Base-by-base conservation (phyloP, 805 yeast species). In the Barnettozyma californica region DNA sequence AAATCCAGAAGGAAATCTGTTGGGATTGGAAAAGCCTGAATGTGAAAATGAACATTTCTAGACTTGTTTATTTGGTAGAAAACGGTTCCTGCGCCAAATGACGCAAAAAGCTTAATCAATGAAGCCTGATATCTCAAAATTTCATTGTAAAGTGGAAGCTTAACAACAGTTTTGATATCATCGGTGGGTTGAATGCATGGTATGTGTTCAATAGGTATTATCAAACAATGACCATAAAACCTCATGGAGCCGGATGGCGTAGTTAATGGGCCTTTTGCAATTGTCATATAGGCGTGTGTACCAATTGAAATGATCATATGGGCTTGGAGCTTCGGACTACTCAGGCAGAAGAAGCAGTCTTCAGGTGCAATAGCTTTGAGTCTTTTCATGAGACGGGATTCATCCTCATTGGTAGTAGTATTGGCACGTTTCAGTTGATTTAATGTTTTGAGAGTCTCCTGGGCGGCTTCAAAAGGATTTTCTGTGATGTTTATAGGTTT, bases 231-330 rank as follows among this genome's bases (percentile, higher is more conserved):
- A 0, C 95, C 96, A 0, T 95, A 78, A 58, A 87, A 82, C 9
- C 70, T 68, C 59, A 75, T 67, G 4, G 75, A 65, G 4, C 68
- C 66, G 13, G 69, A 68, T 1, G 83, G 78, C 25, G 74, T 65
- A 1, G 87, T 78, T 18, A 90, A 65, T 0, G 97, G 97, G 0
- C 97, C 97, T 60, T 86, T 89, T 0, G 96, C 95, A 14, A 83
- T 72, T 0, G 97, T 83, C 49, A 90, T 44, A 61, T 89, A 90
- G 0, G 80, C 67, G 41, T 71, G 69, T 11, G 75, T 74, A 0
- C 87, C 92, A 45, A 91, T 84, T 0, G 94, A 78, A 1, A 89
- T 74, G 11, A 90, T 78, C 84, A 91, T 80, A 63, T 89, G 95
- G 2, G 86, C 72, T 54, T 84, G 91, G 7, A 86, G 74, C 13